Evolutionary conservation across 352 stramenopile genomes (phyloP), one percentile per base, ranked within the genome.

Genomic region (Thalassiosira pacifica): DNA sequence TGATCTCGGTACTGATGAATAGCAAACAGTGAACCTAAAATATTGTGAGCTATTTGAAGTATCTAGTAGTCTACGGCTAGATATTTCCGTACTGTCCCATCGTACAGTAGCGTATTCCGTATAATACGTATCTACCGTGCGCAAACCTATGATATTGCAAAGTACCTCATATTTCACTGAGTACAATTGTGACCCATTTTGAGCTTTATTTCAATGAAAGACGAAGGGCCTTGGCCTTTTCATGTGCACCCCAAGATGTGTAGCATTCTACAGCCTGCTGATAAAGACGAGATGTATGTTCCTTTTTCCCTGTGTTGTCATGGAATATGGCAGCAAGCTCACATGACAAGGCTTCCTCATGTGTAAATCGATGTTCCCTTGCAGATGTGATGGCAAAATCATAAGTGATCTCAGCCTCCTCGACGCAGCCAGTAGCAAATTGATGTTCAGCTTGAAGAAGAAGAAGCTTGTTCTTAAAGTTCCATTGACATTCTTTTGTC

Each of bases 291-390:
- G 61, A 42, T 24, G 13, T 10, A 42, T 42, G 4, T 48, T 45
- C 31, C 40, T 22, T 63, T 37, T 37, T 29, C 24, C 32, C 34
- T 11, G 9, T 31, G 5, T 31, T 67, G 13, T 1, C 2, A 42
- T 48, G 19, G 48, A 69, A 52, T 24, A 53, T 29, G 3, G n/a
- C 29, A 24, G 61, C 61, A 8, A 82, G 48, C 24, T 87, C 80
- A 42, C 32, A 65, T 31, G 80, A 55, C 13, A 87, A 22, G 10
- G 74, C 74, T 76, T 88, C 74, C 24, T 88, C 81, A 32, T 88
- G 64, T 13, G 84, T 34, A 48, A 76, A 88, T n/a, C 61, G 66
- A 34, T 83, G 75, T 2, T 74, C 32, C 0, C 52, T 65, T 27
- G 81, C n/a, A 22, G 52, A 84, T 18, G 8, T 3, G 10, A 84